Base-by-base conservation (phyloP, 2,329 filamentous ascomycete genomes). In the Trichoderma sp. region DNA sequence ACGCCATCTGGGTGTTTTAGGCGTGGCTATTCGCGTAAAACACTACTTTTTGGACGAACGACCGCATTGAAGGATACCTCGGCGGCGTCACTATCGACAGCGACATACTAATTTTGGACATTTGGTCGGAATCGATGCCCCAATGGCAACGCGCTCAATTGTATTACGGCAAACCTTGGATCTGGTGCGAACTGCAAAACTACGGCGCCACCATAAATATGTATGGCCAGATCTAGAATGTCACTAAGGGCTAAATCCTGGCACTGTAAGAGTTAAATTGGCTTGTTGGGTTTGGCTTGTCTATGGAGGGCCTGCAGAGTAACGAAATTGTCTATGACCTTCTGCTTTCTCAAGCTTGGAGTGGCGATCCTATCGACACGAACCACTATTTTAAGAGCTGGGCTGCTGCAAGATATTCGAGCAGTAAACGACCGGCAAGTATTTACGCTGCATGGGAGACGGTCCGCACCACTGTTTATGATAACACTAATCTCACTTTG, bases 151-250 rank as follows among this genome's bases (percentile, higher is more conserved):
- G 83, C 11, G 86, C 85, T 0, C 80, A 84, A 18, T 84, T 82
- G 0, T 88, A 86, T 74, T 84, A 82, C 72, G 85, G 85, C n/a
- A 86, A 86, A 73, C 82, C 84, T 0, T 88, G 85, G 85, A 83
- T 87, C 34, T 87, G 86, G 86, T 87, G 85, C 74, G 79, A 87
- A 73, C 76, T 88, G 6, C 86, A 87, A 73, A 81, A 83, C 73
- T 87, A 84, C 72, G 85, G 85, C 5, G 84, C 83, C 18, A 86
- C 83, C 73, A 81, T 82, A 79, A 85, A 84, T 0, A 73, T 87
- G 1, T 86, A 86, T 72, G 85, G 85, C 1, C 85, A 86, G 73
- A 79, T 87, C 15, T 76, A 81, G 70, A 86, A 86, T 58, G 74
- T 87, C 8, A 87, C 85, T 0, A 76, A 81, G 36, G 83, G 84